Evolutionary conservation across 371 early-diverging fungal genomes (phyloP), one percentile per base, ranked within the genome.

Genomic region (Mucor sp.): DNA sequence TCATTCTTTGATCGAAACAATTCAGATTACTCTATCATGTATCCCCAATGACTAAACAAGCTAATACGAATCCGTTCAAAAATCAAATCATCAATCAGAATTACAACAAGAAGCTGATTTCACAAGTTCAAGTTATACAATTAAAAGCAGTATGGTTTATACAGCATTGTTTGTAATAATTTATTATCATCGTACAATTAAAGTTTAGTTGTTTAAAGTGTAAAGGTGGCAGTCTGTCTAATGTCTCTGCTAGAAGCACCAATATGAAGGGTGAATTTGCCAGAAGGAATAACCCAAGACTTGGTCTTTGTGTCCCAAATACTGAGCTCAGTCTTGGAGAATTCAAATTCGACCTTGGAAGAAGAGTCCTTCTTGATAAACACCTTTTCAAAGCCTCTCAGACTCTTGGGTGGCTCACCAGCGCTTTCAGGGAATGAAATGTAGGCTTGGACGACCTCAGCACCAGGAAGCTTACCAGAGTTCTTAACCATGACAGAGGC

Each of bases 361-460:
- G 41, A 41, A 6, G 41, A 41, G 17, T 69, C 58, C 23, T 63
- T 63, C 56, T 64, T 72, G 28, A 89, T 15, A 11, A 62, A 66
- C 21, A 85, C 79, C 65, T 82, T 83, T 60, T 83, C 82, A 60
- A 89, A 88, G 9, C 80, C 85, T 69, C 84, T 78, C n/a, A 87
- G 73, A 21, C 76, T 48, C 73, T 87, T 84, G 27, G 79, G 81
- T 17, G 88, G 87, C 63, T 83, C 76, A n/a, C 73, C 69, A 33
- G 78, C 76, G 17, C 67, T 33, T 33, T 74, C 61, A 33, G 89
- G 89, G 77, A 80, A 85, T 17, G 71, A 74, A 64, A 89, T 62
- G 58, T 88, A 87, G 6, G 83, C 74, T 71, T 88, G 89, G 12
- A 77, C 80, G 43, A 90, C 80, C 61, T 89, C 88, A 64, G 81